Conservation (phyloP, 2,329 filamentous ascomycete species). For the Macroventuria anomochaeta region DNA sequence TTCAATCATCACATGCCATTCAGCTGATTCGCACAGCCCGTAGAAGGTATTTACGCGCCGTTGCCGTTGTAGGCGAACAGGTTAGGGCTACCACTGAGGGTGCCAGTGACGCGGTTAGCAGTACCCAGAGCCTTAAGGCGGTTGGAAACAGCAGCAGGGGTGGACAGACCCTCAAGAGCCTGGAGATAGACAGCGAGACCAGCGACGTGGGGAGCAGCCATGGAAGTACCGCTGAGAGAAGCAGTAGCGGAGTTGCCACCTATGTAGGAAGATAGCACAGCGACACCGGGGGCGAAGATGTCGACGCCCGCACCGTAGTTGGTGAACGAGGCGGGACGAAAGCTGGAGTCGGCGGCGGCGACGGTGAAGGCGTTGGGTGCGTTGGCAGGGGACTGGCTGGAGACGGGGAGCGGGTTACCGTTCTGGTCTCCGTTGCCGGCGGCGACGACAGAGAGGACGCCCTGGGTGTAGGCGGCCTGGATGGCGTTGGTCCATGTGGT, state of each 20-base stretch:
- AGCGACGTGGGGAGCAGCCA: constrained; percentile 70
- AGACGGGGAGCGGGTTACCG: constrained; percentile 23
- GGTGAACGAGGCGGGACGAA: constrained; percentile 32
- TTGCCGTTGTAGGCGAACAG: constrained; percentile 30
- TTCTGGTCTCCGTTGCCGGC: constrained; percentile 37
- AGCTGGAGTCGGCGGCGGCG: constrained; percentile 32
- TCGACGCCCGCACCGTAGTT: constrained; percentile 41
- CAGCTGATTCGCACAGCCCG: too few species aligned
- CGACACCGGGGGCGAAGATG: constrained; percentile 41
- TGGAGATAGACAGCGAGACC: constrained; percentile 72
- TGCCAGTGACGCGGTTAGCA: constrained; percentile 10
- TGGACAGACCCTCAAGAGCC: constrained; percentile 48
- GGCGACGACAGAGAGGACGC: constrained; percentile 40
- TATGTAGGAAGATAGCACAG: constrained; percentile 52
- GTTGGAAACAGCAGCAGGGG: constrained; percentile 20
- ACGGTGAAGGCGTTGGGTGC: constrained; percentile 39
- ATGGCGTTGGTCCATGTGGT: constrained; percentile 36
- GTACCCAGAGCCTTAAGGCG: constrained; percentile 25
- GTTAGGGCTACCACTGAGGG: constrained; percentile 25
- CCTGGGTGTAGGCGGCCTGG: constrained; percentile 26
- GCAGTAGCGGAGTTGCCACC: constrained; percentile 44
- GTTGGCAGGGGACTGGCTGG: constrained; percentile 33
- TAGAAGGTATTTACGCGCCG: constrained; percentile 16
- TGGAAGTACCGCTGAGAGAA: constrained; percentile 63
- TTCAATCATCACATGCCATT: not conserved